Percentiles rank a stretch among this genome's conserved stretches.
phyloP scores from a whole-genome alignment of 129 eudicot genomes.

The Tanacetum coccineum region DNA sequence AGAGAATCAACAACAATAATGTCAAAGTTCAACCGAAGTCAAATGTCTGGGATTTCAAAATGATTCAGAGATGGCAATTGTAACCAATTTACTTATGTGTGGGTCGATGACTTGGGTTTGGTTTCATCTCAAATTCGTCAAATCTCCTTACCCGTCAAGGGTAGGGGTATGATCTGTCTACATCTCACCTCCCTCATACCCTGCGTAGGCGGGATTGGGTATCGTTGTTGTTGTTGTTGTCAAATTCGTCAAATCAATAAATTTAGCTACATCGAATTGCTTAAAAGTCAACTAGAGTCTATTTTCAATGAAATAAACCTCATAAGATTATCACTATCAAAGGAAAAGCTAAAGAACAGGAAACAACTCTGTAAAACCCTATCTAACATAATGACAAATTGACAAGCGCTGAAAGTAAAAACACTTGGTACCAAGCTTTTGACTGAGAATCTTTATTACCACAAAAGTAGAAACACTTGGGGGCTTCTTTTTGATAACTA shows the following conservation, averaged over 20 bases:
- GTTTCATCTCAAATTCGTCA: no score
- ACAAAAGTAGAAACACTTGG: constrained; percentile 1
- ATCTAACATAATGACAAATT: not conserved
- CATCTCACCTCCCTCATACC: no score
- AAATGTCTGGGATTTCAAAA: no score
- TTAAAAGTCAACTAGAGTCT: no score
- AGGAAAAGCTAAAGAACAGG: not conserved
- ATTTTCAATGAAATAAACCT: not conserved
- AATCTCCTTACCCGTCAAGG: no score
- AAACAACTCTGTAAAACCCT: no score
- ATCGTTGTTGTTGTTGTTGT: no score
- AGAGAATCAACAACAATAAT: not conserved
- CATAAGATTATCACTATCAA: not conserved
- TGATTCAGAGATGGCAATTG: not conserved
- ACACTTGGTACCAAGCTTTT: not conserved
- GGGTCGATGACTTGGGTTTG: no score
- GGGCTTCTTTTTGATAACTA: not conserved
- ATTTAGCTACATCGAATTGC: no score
- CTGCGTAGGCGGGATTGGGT: no score
- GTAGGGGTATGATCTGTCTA: no score
- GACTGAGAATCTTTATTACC: not conserved
- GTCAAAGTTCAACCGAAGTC: not conserved
- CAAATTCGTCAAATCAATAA: no score
- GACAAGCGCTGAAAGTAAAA: not conserved
- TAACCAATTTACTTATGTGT: not conserved